Base-by-base conservation (phyloP, 192 early-diverging fungal species). In the Podila minutissima region DNA sequence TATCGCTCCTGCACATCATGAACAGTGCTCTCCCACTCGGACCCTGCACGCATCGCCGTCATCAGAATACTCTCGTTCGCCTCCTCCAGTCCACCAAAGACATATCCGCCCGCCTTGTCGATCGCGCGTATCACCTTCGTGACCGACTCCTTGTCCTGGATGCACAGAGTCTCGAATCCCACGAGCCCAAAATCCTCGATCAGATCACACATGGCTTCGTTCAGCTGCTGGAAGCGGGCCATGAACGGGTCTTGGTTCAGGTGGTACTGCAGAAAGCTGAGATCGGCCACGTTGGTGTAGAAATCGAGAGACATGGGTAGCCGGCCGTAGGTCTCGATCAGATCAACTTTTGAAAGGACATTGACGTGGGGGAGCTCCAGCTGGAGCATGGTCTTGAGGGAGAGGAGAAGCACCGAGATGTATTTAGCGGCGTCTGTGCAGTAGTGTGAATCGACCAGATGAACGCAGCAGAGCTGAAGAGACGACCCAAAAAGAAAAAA, bases 351-450 rank as follows among this genome's bases (percentile, higher is more conserved):
- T 51, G 94, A 95, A 55, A 99, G 83, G n/a, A 98, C 95, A 76
- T 99, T 99, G 62, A 99, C 86, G 75, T 98, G 97, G 17, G 98
- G 98, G 35, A 98, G 85, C 65, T 98, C 98, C 15, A 98, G 86
- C 83, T 96, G 93, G 13, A 96, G 83, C 97, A 98, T 98, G 7
- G 95, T 94, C 62, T 96, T 95, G 33, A 99, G 88, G 0, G 94
- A 94, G 24, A 98, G 83, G 1, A 99, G 69, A 8, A 99, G 83
- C 20, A 94, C 90, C 0, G 98, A 97, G n/a, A 99, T 94, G 82
- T 94, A 99, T 73, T 95, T 95, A 15, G 93, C 88, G 1, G 98
- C 91, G 73, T 99, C 97, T 4, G 93, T 93, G 83, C 95, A 95
- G 82, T 97, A 94, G 67, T 95, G 94, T 0, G 98, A 91, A 72